Percentiles rank a stretch among this genome's conserved stretches.
phyloP scores from a whole-genome alignment of 192 early-diverging fungal species.

The Coemansia reversa region DNA sequence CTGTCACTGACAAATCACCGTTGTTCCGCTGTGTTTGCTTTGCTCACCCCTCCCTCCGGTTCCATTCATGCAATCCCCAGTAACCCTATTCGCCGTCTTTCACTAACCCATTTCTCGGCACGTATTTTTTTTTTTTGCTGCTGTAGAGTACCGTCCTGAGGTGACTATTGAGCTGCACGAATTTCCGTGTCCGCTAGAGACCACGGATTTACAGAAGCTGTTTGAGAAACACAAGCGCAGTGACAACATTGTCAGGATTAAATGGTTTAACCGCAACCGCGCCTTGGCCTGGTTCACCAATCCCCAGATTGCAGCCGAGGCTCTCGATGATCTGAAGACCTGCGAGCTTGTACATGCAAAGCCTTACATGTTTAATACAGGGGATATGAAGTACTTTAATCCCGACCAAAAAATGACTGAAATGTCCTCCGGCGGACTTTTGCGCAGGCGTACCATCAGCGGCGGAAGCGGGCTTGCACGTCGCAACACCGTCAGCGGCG shows the following conservation, averaged over 20 bases:
- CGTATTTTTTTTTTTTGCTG: background rate
- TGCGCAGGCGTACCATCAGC: constrained; percentile 52
- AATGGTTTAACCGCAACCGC: constrained; percentile 57
- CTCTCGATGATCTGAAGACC: constrained; percentile 43
- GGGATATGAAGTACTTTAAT: constrained; percentile 55
- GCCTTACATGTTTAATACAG: constrained; percentile 40
- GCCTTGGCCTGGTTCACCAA: constrained; percentile 55
- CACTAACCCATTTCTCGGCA: background rate
- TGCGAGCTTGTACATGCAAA: constrained; percentile 50
- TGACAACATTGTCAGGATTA: constrained; percentile 56
- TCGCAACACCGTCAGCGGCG: constrained; percentile 56
- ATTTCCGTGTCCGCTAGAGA: constrained; percentile 51
- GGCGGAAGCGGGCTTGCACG: constrained; percentile 46
- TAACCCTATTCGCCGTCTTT: background rate
- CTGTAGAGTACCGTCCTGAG: constrained; percentile 52
- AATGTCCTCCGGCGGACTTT: constrained; percentile 27
- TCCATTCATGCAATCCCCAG: background rate
- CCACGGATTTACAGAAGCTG: constrained; percentile 48
- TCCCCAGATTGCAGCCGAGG: constrained; percentile 40
- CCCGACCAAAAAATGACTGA: constrained; percentile 45
- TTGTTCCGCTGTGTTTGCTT: background rate
- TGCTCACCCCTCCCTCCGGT: background rate
- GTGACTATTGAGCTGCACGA: constrained; percentile 56
- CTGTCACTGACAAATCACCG: background rate
- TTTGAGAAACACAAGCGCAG: constrained; percentile 47